Conservation (phyloP, 2,329 filamentous ascomycete genomes). For the Aureobasidium sp. region DNA sequence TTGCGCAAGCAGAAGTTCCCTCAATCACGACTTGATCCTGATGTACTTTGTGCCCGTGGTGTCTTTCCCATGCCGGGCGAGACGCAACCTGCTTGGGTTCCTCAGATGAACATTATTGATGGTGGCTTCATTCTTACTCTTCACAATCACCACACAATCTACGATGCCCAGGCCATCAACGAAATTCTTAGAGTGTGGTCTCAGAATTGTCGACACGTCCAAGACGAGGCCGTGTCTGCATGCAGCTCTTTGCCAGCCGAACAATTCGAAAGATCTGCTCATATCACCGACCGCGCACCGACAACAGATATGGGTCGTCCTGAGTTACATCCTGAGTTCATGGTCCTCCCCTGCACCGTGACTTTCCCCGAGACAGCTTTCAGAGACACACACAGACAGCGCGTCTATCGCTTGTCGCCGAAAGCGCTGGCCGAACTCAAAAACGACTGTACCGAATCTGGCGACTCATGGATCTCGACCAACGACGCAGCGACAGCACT, state of each 20-base stretch:
- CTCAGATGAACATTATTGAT: neutral
- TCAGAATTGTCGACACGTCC: neutral
- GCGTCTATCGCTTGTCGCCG: neutral
- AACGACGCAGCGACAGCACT: neutral
- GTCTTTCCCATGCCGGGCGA: neutral
- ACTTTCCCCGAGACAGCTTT: neutral
- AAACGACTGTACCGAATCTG: conserved; percentile 1
- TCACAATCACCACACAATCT: neutral
- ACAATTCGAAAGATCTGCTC: neutral
- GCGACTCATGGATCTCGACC: conserved; percentile 3
- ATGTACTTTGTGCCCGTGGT: neutral
- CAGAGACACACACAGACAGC: neutral
- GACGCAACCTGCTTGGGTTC: neutral
- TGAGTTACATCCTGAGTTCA: neutral
- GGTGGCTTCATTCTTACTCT: neutral
- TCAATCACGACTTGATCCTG: neutral
- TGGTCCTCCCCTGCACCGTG: neutral
- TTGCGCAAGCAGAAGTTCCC: conserved; percentile 1
- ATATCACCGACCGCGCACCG: neutral
- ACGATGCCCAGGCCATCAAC: conserved; percentile 5
- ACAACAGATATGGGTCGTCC: neutral
- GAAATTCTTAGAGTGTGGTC: conserved; percentile 6
- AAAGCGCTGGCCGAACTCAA: neutral
- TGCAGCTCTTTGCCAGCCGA: neutral
- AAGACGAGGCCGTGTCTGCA: neutral